Base-by-base conservation (phyloP, 2,329 filamentous ascomycete genomes). In the Fusarium napiforme region DNA sequence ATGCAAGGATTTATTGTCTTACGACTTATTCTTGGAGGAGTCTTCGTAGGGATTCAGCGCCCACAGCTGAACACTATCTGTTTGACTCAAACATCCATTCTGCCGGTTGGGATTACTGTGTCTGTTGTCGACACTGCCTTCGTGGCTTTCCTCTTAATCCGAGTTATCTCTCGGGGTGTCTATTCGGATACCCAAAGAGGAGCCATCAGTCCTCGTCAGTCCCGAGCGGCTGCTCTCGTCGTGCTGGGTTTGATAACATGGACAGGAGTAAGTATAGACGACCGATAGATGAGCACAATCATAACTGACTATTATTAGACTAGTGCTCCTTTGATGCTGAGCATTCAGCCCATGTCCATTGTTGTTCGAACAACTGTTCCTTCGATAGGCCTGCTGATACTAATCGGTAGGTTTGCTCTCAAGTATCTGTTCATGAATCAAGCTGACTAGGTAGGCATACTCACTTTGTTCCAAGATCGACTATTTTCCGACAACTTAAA, bases 11-110 rank as follows among this genome's bases (percentile, higher is more conserved):
- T 87, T 21, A 71, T 91, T 14, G 75, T 85, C 49, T 75, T 81
- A 23, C 85, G 89, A 32, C 84, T 90, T 45, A 78, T 87, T n/a
- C 75, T 89, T 16, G 89, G 88, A 18, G 86, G 81, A 32, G 83
- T 88, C 9, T 88, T 89, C 68, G 84, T 88, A 21, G 88, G 85
- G n/a, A 83, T 89, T 57, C 86, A 88, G 32, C 83, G 87, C 46
- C 83, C 86, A 11, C 84, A 88, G 66, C 86, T 88, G 71, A 83
- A 84, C 40, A 83, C 84, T 21, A 85, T 87, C 36, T 91, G 89
- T 75, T 82, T 88, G 21, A 83, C 87, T 26, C 80, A 80, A 32
- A 87, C 85, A 15, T 83, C 84, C 9, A 65, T 85, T 34, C 72
- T 85, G 45, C 82, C 85, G 2, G 67, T 89, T 5, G 84, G 87